Base-by-base conservation (phyloP, 140 eudicot species). In the Stevia rebaudiana region DNA sequence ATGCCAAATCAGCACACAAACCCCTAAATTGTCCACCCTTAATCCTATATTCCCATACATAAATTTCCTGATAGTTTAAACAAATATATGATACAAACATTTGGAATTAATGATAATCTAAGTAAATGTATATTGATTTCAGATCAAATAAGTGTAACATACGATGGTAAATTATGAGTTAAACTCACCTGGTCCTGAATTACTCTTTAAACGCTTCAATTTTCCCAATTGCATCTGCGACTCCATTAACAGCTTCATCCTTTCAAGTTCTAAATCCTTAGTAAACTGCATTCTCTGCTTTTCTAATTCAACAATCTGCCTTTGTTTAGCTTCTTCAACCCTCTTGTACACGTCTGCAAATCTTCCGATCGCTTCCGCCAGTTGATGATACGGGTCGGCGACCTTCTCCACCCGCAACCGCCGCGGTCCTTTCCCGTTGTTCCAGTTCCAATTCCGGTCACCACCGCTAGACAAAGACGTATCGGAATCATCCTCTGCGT, bases 301-400 rank as follows among this genome's bases (percentile, higher is more conserved):
- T 73, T 90, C 97, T 50, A 90, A 58, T 73, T 87, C 95, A 13
- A 90, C 68, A 83, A 90, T 65, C 78, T 79, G 84, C 74, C 81
- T 57, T 50, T 80, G 88, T 65, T 87, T 90, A 4, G 78, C 80
- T 69, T 67, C 87, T 74, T 90, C 97, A 6, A 90, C 91, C 33
- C 85, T 78, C 73, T 78, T 80, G 37, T 87, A 90, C 9, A 83
- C 76, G 48, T 84, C 70, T 0, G 80, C 87, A 39, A 90, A 76
- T 51, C 80, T 70, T 37, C 37, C 65, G 7, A 90, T 80, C 47
- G 98, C 95, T 52, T 69, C 85, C 25, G 89, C 98, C 74, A 90
- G 35, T 52, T 70, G 44, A 72, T 73, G 42, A 36, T 51, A 84
- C 70, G 84, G 84, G 11, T 78, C 88, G n/a, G 17, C 77, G 15